A percentile compares a stretch with the other conserved stretches of the same genome.
phyloP scores from a whole-genome alignment of 345 rosid species.

The Salix exigua region DNA sequence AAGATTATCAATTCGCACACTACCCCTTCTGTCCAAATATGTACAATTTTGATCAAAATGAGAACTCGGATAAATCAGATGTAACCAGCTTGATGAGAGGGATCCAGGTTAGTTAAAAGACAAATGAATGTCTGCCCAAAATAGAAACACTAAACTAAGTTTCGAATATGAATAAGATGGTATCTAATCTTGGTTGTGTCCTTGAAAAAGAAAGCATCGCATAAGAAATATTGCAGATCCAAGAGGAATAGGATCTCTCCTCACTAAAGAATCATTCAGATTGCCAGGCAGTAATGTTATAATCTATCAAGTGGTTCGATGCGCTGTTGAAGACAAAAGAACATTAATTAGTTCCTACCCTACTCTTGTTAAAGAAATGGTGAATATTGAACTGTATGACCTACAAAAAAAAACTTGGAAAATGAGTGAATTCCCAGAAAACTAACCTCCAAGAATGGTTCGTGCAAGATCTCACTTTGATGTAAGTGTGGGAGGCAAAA shows the following conservation, averaged over 20 bases:
- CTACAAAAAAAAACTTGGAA: neutral
- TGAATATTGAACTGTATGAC: too few species aligned
- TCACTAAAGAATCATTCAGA: neutral
- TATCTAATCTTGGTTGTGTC: neutral
- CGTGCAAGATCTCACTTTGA: slow-evolving; percentile 14
- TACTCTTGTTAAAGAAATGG: too few species aligned
- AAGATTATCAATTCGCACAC: too few species aligned
- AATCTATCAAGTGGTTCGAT: neutral
- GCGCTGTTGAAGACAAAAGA: neutral
- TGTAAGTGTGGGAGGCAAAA: neutral
- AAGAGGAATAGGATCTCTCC: neutral
- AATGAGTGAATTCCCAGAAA: neutral
- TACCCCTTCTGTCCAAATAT: too few species aligned
- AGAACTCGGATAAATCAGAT: too few species aligned
- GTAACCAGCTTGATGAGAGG: too few species aligned
- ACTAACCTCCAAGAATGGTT: slow-evolving; percentile 19
- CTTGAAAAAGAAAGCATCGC: neutral
- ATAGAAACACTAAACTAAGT: neutral
- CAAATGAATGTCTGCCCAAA: neutral
- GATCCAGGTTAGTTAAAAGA: neutral
- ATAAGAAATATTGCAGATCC: neutral
- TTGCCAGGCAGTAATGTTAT: neutral
- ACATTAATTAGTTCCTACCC: neutral
- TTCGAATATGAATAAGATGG: neutral
- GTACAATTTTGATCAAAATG: too few species aligned